phyloP scores from a whole-genome alignment of 1,284 basidiomycete genomes.

The Malassezia caprae region DNA sequence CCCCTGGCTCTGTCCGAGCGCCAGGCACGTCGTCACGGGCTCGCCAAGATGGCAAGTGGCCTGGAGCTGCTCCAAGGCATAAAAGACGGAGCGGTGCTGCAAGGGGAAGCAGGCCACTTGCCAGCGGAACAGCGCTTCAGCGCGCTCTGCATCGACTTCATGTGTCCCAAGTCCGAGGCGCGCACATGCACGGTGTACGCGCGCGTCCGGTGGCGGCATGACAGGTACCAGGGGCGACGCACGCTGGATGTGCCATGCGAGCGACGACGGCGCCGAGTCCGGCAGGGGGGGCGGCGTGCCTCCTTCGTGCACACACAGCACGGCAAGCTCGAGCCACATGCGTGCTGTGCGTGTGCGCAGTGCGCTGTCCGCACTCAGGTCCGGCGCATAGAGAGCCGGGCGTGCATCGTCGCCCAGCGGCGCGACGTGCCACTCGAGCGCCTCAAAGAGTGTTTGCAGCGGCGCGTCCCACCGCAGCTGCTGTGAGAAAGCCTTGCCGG shows the following conservation, averaged over 20 bases:
- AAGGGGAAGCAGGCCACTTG: slow-evolving; percentile 5
- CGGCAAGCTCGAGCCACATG: slow-evolving; percentile 11
- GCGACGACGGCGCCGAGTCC: not conserved
- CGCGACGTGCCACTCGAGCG: slow-evolving; percentile 3
- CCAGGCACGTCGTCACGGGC: not conserved
- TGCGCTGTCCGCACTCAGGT: not conserved
- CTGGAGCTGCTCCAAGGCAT: slow-evolving; percentile 1
- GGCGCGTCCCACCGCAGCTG: slow-evolving; percentile 14
- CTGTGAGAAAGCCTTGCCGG: slow-evolving; percentile 11
- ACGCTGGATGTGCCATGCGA: not conserved
- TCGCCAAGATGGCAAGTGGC: not conserved
- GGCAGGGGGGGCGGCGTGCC: not conserved
- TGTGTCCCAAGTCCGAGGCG: slow-evolving; percentile 7
- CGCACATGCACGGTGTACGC: not conserved
- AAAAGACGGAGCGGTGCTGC: not conserved
- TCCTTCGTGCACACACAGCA: slow-evolving; percentile 7
- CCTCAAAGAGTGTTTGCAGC: not conserved
- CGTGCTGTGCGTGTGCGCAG: not conserved
- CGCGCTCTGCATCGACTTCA: not conserved
- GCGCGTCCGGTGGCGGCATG: not conserved
- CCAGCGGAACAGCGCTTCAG: not conserved
- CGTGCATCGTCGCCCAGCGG: slow-evolving; percentile 9
- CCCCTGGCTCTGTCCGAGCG: slow-evolving; percentile 11
- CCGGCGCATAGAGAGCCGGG: slow-evolving; percentile 6
- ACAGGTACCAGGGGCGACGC: not conserved